Base-by-base conservation (phyloP, 177 flowering plant genomes). In the Vitis hybrid region DNA sequence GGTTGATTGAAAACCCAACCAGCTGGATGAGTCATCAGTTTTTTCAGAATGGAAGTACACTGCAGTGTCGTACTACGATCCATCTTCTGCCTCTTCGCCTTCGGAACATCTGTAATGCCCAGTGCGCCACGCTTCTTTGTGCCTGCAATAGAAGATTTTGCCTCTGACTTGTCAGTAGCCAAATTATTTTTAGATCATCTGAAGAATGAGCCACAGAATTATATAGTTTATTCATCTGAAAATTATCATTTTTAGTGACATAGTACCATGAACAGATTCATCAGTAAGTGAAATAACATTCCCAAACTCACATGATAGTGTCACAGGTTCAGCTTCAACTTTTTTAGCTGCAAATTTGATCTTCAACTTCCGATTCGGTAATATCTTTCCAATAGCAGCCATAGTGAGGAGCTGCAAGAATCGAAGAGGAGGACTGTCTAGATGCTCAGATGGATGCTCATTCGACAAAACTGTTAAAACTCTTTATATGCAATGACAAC, bases 1-100 rank as follows among this genome's bases (percentile, higher is more conserved):
- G 99, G 96, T 8, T 72, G 39, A 54, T 71, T 81, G 64, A 95
- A 95, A 70, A 71, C 73, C 85, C 88, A 86, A 58, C 85, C 83
- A 57, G n/a, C 34, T 15, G 70, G 72, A 70, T 91, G 92, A 26
- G 11, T 55, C 85, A 89, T 86, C 39, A 94, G 79, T 55, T 65
- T 75, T 66, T 84, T 84, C 60, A 94, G 74, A 70, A 95, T 68
- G 18, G 14, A 23, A n/a, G 79, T 21, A 72, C 98, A 95, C 61
- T 81, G 87, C 17, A 64, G 75, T 17, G 76, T 76, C 67, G 72
- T 48, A 49, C 14, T 56, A 26, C 81, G 73, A 64, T 88, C 92
- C 85, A 93, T 69, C 74, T 69, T 88, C 74, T 11, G 83, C 84
- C 79, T 88, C 82, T 92, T 92, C 51, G 70, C 75, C 52, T 56